phyloP scores from a whole-genome alignment of 75 land plant species.

The Pinus taeda region DNA sequence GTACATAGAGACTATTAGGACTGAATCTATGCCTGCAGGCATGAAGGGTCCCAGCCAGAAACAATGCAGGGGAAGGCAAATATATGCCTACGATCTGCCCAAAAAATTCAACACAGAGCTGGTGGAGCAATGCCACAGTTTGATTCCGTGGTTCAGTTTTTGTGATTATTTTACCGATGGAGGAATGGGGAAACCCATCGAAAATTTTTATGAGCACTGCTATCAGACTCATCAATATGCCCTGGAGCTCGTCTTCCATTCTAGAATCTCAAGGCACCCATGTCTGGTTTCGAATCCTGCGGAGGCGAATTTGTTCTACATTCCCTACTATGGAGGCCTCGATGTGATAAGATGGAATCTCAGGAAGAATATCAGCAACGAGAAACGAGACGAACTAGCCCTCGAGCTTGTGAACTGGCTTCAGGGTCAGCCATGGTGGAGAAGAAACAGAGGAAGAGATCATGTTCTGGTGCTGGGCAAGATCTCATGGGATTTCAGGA shows the following conservation, averaged over 20 bases:
- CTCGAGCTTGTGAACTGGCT: slow-evolving; percentile 62
- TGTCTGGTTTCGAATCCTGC: slow-evolving; percentile 39
- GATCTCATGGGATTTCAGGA: slow-evolving; percentile 75
- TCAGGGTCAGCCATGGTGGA: slow-evolving; percentile 35
- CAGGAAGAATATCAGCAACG: slow-evolving; percentile 38
- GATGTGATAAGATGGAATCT: slow-evolving; percentile 74
- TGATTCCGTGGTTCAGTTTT: slow-evolving; percentile 39
- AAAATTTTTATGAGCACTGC: slow-evolving; percentile 36
- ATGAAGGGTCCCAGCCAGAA: neutral
- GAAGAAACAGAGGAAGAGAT: slow-evolving; percentile 32
- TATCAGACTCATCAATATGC: slow-evolving; percentile 65
- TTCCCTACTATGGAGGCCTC: slow-evolving; percentile 74
- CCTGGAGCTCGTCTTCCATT: slow-evolving; percentile 68
- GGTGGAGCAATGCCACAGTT: slow-evolving; percentile 10
- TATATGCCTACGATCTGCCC: slow-evolving; percentile 23
- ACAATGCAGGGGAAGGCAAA: slow-evolving; percentile 1
- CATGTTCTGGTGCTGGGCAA: slow-evolving; percentile 73
- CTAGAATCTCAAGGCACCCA: slow-evolving; percentile 47
- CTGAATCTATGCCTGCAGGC: neutral
- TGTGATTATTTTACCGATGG: slow-evolving; percentile 44
- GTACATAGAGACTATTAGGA: neutral
- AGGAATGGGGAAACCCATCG: slow-evolving; percentile 41
- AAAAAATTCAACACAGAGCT: slow-evolving; percentile 17
- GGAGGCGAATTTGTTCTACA: slow-evolving; percentile 59
- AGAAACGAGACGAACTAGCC: slow-evolving; percentile 41